phyloP scores from a whole-genome alignment of 2,329 filamentous ascomycete species.

The Fusarium sp. region DNA sequence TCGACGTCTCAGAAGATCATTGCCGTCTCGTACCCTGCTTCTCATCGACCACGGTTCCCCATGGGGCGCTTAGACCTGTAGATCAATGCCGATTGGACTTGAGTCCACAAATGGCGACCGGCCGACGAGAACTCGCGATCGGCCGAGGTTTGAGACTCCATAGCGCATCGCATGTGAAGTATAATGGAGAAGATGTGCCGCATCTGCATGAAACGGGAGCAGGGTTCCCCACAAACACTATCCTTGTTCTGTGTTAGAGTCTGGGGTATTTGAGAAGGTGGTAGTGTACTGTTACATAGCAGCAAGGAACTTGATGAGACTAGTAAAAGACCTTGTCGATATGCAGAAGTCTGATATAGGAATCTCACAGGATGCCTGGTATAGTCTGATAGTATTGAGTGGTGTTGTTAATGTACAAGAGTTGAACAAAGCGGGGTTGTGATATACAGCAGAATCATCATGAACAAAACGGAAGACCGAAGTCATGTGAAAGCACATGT shows the following conservation, averaged over 20 bases:
- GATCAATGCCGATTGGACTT: conserved; percentile 20
- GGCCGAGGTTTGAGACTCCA: conserved; percentile 28
- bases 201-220: neutral
- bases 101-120: conserved; percentile 20
- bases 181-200: no score
- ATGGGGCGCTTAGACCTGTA: conserved; percentile 12
- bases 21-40: neutral
- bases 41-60: conserved; percentile 18
- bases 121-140: conserved; percentile 4
- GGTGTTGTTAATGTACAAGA: neutral
- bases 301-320: neutral
- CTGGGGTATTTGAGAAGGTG: conserved; percentile 1
- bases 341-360: neutral
- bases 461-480: neutral
- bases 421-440: neutral
- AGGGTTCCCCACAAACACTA: conserved; percentile 5
- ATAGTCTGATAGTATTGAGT: neutral
- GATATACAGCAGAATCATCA: neutral
- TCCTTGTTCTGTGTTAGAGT: neutral
- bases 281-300: neutral
- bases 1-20: neutral
- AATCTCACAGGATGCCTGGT: fast-evolving
- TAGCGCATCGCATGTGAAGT: conserved; percentile 26
- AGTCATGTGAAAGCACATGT: neutral
- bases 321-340: neutral